Evolutionary conservation across 139 green algal species (phyloP).

Genomic region (Zygnema cylindricum): DNA sequence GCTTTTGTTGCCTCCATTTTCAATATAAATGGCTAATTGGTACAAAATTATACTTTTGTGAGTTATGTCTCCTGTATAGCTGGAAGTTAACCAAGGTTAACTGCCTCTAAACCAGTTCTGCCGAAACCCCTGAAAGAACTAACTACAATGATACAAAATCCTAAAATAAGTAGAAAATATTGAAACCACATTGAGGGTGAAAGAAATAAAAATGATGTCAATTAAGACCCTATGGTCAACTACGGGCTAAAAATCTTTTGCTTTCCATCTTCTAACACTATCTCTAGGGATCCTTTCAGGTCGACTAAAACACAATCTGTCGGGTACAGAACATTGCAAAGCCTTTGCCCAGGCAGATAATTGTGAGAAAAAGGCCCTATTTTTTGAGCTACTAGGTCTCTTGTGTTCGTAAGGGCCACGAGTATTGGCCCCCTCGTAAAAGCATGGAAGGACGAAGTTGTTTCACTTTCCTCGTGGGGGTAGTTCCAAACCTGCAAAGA

Average conservation of each 20-base stretch:
- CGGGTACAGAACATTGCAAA: slow-evolving; percentile 1
- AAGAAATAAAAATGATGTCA: too few relatives aligned
- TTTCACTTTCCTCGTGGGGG: background rate
- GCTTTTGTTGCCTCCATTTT: too few relatives aligned
- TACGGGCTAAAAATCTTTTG: slow-evolving; percentile 22
- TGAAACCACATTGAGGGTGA: too few relatives aligned
- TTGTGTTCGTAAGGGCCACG: background rate
- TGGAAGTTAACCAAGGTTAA: too few relatives aligned
- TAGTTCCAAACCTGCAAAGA: slow-evolving; percentile 21
- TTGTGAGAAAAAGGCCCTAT: background rate
- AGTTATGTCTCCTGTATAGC: too few relatives aligned
- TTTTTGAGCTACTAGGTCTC: background rate
- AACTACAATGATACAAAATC: too few relatives aligned
- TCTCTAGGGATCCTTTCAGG: background rate
- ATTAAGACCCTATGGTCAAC: too few relatives aligned
- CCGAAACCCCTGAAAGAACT: too few relatives aligned
- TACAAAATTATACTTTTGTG: too few relatives aligned
- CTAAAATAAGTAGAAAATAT: too few relatives aligned
- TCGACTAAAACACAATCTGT: background rate
- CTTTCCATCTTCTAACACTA: background rate
- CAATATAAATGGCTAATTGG: too few relatives aligned
- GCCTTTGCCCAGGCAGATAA: background rate
- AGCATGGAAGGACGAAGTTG: background rate
- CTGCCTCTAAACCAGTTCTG: too few relatives aligned
- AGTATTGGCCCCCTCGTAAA: background rate